phyloP scores from a whole-genome alignment of 495 filamentous ascomycete genomes.

The Aspergillus steynii region DNA sequence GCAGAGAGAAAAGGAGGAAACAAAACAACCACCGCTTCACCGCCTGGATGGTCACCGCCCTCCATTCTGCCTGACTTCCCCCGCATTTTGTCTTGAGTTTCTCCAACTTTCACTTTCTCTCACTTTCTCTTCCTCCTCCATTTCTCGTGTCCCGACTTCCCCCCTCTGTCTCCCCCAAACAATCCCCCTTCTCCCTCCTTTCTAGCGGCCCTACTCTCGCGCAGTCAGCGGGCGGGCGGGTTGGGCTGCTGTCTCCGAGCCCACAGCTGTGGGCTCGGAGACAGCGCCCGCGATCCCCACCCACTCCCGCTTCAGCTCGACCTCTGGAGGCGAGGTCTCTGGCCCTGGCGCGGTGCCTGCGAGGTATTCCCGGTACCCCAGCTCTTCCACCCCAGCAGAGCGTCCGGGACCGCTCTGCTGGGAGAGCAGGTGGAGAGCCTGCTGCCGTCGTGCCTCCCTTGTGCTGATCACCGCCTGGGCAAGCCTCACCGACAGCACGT shows the following conservation, averaged over 20 bases:
- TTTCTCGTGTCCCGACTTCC: too few species aligned
- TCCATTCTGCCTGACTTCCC: background rate
- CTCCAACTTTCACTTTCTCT: background rate
- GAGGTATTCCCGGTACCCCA: slow-evolving; percentile 21
- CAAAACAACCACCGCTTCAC: background rate
- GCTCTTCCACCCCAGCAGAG: slow-evolving; percentile 1
- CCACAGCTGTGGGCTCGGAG: too few species aligned
- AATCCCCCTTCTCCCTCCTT: too few species aligned
- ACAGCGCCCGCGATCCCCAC: background rate
- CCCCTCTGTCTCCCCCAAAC: too few species aligned
- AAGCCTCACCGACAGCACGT: slow-evolving; percentile 14
- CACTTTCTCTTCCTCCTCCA: too few species aligned
- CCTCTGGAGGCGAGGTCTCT: background rate
- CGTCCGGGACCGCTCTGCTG: background rate
- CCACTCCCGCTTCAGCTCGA: slow-evolving; percentile 2
- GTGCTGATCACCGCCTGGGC: slow-evolving; percentile 22
- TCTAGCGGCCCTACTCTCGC: too few species aligned
- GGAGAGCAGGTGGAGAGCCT: slow-evolving; percentile 20
- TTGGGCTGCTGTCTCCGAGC: too few species aligned
- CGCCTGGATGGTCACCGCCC: background rate
- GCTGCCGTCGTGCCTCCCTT: slow-evolving; percentile 31
- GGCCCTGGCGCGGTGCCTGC: background rate
- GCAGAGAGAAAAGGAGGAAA: background rate
- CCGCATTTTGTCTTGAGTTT: background rate
- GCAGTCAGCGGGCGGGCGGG: too few species aligned